Evolutionary conservation across 2,329 filamentous ascomycete genomes (phyloP).

Genomic region (Aspergillus fumigatiaffinis): DNA sequence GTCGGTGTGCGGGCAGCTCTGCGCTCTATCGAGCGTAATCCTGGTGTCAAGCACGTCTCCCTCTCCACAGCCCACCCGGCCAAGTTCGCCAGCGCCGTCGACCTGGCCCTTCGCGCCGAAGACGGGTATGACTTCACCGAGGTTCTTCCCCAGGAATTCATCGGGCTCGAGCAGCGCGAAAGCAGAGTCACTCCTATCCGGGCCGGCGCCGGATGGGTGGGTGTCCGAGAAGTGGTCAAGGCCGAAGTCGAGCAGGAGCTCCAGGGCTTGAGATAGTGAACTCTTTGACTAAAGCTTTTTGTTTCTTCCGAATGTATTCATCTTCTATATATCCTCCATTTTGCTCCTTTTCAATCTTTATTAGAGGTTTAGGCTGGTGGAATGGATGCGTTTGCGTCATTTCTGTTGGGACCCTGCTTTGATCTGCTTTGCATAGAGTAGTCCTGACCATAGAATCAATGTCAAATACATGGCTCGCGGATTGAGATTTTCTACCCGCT

Average conservation of each 20-base stretch:
- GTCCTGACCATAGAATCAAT: background rate
- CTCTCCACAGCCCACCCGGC: constrained; percentile 93
- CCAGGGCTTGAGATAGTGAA: constrained; percentile 20
- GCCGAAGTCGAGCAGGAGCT: constrained; percentile 59
- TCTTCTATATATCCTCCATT: constrained; percentile 47
- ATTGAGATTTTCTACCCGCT: background rate
- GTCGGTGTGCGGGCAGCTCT: constrained; percentile 76
- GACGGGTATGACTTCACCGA: constrained; percentile 72
- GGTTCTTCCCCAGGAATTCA: constrained; percentile 77
- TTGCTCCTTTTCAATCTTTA: background rate
- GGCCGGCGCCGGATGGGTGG: constrained; percentile 64
- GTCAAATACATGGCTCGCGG: background rate
- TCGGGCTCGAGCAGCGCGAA: constrained; percentile 72
- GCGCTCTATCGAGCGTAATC: constrained; percentile 59
- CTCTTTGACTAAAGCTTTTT: background rate
- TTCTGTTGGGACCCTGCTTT: background rate
- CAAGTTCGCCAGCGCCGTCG: constrained; percentile 86
- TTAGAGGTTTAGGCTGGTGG: background rate
- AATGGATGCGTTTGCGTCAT: background rate
- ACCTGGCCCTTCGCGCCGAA: constrained; percentile 68
- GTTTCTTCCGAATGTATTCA: constrained; percentile 41
- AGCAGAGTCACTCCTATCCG: constrained; percentile 67
- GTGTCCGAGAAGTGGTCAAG: constrained; percentile 71
- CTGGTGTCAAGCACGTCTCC: constrained; percentile 65
- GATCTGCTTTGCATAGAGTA: background rate